Evolutionary conservation across 257 asterid species (phyloP), one percentile per base, ranked within the genome.

Genomic region (Solanum chiquidenum): DNA sequence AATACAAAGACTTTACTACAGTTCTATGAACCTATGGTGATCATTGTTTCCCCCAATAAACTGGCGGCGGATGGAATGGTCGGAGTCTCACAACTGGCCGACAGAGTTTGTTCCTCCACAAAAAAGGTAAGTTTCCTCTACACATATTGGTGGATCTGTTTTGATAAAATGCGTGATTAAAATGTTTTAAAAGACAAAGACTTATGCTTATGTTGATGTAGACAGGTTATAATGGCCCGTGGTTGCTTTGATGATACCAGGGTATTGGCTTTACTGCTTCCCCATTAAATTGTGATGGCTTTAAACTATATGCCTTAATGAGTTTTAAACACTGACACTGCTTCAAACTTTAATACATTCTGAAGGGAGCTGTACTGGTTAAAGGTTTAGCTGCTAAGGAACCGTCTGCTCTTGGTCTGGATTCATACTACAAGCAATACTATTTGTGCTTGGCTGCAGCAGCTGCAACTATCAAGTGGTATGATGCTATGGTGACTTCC

Each of bases 361-460:
- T 91, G 87, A 88, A 96, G 99, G 99, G 99, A 84, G 95, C 97
- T 86, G 93, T 89, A 66, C 91, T 96, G 88, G 96, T 96, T 75
- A 95, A 95, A 90, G 92, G 91, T 90, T 90, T 96, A 91, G 98
- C 99, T 86, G 98, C 99, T 27, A 93, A 89, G 89, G 99, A 93
- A 88, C 98, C 96, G 85, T 96, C 99, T 88, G 99, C 97, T n/a
- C 98, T 97, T 92, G 96, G 98, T 83, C 88, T 97, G 93, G 98
- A 95, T 92, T 93, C 95, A 68, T 94, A 93, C 91, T 92, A 93
- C 94, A 97, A 97, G 93, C 99, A 97, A 89, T 97, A 95, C 90
- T 97, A 97, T 93, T 97, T 97, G 80, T 95, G 99, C 93, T 93
- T 97, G 95, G 99, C 98, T 83, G 98, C 99, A 29, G 98, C 99